phyloP scores from a whole-genome alignment of 2,329 filamentous ascomycete genomes.

The Diplodia mutila region DNA sequence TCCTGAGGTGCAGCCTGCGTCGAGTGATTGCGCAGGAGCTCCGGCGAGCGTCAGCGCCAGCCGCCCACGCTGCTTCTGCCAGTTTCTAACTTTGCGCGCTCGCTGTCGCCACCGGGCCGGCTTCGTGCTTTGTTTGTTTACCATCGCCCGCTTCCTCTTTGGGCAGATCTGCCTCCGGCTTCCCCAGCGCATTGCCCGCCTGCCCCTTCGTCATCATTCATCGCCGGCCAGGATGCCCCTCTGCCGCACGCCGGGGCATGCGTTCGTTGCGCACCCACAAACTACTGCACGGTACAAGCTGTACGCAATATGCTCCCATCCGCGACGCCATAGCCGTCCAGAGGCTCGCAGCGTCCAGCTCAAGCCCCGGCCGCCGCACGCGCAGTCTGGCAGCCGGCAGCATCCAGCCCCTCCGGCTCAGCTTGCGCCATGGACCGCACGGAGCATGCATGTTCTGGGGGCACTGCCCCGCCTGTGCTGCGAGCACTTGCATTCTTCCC shows the following conservation, averaged over 20 bases:
- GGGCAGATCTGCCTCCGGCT: conserved; percentile 15
- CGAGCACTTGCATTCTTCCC: conserved; percentile 2
- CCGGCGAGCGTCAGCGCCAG: background rate
- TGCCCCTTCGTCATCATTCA: conserved; percentile 10
- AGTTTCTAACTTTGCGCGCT: background rate
- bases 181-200: conserved; percentile 20
- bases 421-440: background rate
- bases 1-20: conserved; percentile 25
- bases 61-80: background rate
- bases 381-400: background rate
- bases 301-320: background rate
- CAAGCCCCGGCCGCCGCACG: background rate
- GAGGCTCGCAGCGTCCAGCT: conserved; percentile 8
- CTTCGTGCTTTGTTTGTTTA: conserved; percentile 14
- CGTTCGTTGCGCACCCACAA: background rate
- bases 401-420: background rate
- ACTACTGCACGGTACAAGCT: background rate
- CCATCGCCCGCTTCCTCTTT: conserved; percentile 16
- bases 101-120: background rate
- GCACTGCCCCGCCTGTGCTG: background rate
- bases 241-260: background rate
- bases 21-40: background rate
- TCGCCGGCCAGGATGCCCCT: background rate
- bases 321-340: conserved; percentile 10
- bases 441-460: background rate